Conservation (phyloP, 331 rosid genomes). For the Pyracantha coccinea region DNA sequence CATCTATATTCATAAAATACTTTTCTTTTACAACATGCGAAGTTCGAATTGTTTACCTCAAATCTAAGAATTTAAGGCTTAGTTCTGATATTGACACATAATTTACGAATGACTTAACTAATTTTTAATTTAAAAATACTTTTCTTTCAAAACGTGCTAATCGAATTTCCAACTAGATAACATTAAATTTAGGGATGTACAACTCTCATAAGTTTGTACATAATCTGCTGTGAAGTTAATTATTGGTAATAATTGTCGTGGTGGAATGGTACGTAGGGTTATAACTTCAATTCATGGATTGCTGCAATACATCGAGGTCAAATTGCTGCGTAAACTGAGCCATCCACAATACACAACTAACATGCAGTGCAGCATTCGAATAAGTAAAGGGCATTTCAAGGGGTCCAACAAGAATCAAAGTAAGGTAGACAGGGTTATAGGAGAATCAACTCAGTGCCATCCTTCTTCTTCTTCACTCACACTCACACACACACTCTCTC, state of each 20-base stretch:
- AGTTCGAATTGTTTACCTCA: too few relatives aligned
- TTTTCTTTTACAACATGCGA: too few relatives aligned
- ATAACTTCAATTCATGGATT: background rate
- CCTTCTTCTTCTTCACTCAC: background rate
- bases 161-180: too few relatives aligned
- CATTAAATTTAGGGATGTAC: too few relatives aligned
- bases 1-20: too few relatives aligned
- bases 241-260: background rate
- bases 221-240: too few relatives aligned
- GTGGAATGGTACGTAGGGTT: background rate
- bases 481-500: too few relatives aligned
- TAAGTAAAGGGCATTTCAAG: background rate
- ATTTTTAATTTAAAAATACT: too few relatives aligned
- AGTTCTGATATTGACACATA: too few relatives aligned
- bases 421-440: background rate
- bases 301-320: conserved; percentile 4
- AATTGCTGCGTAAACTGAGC: conserved; percentile 5
- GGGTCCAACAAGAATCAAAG: conserved; percentile 19
- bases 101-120: too few relatives aligned
- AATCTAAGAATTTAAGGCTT: too few relatives aligned
- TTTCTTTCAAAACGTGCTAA: too few relatives aligned
- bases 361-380: background rate
- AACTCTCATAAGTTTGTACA: background rate
- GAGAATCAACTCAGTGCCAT: conserved; percentile 9
- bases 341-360: background rate